These are phyloP conservation scores for Tephrocybe sp. DNA, from an alignment of 768 basidiomycete species.

Conservation along the genomic window DNA sequence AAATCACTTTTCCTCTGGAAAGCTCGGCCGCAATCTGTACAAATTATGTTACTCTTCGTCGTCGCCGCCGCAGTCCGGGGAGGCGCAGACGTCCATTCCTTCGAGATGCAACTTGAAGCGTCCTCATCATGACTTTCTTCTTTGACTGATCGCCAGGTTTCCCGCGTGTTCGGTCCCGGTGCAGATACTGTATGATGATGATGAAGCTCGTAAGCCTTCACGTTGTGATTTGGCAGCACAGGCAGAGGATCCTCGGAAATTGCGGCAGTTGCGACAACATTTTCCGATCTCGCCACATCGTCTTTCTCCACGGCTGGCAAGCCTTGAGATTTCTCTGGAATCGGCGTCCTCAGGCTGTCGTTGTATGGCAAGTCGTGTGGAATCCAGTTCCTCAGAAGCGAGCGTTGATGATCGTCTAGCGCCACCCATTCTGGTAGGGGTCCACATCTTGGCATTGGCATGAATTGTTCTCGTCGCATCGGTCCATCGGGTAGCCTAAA, in stretches of 20 bases:
- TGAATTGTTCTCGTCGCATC: background rate
- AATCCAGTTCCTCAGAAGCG: background rate
- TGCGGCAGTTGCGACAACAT: no score
- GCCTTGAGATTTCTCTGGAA: background rate
- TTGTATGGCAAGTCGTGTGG: constrained; percentile 1
- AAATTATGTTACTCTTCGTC: background rate
- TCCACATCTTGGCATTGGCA: background rate
- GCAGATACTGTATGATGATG: no score
- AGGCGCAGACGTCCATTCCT: no score
- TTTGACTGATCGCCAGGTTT: background rate
- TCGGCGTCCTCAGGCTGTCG: background rate
- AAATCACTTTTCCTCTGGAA: background rate
- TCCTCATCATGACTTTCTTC: background rate
- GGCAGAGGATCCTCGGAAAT: no score
- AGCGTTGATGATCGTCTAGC: background rate
- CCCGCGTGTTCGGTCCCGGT: no score
- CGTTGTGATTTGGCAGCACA: no score
- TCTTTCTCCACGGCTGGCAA: background rate
- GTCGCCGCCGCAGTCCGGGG: background rate
- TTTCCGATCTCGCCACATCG: no score
- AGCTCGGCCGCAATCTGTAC: background rate
- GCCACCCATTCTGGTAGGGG: background rate
- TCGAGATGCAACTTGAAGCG: background rate
- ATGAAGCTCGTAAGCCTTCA: no score
- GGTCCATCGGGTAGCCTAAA: background rate